Percentiles rank a stretch among this genome's conserved stretches.
phyloP scores from a whole-genome alignment of 192 early-diverging fungal genomes.

The Linnemannia zychae region DNA sequence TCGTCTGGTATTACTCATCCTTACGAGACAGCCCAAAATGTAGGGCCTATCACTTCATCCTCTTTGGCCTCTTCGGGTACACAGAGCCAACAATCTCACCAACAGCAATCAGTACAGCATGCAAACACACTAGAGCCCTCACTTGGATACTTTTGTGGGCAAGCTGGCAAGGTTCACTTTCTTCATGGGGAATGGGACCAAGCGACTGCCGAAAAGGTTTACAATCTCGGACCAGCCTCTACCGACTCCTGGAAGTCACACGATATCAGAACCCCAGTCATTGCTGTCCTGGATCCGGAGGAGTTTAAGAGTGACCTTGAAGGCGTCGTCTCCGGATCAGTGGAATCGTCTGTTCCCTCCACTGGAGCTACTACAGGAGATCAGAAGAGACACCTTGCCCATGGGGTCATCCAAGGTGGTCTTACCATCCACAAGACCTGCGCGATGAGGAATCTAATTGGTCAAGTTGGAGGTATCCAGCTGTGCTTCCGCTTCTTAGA shows the following conservation, averaged over 20 bases:
- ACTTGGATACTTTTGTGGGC: constrained; percentile 53
- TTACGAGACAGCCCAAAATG: constrained; percentile 7
- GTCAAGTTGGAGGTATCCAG: constrained; percentile 50
- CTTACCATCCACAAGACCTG: constrained; percentile 53
- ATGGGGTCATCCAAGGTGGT: constrained; percentile 51
- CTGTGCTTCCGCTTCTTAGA: constrained; percentile 57
- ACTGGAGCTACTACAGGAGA: neutral
- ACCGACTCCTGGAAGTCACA: constrained; percentile 48
- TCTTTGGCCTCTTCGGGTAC: neutral
- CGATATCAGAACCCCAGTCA: constrained; percentile 50
- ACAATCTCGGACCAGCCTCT: constrained; percentile 53
- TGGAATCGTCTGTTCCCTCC: too few relatives aligned
- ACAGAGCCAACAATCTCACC: neutral
- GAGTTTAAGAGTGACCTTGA: constrained; percentile 48
- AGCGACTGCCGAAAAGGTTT: constrained; percentile 53
- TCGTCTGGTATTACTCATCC: neutral
- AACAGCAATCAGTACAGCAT: neutral
- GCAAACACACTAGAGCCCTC: constrained; percentile 29
- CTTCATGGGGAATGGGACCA: constrained; percentile 59
- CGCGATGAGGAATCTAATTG: constrained; percentile 52
- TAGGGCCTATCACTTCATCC: neutral
- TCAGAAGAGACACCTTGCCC: constrained; percentile 2
- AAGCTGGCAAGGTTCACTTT: constrained; percentile 55
- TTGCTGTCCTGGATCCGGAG: constrained; percentile 43
- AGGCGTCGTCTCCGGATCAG: neutral